A percentile compares a stretch with the other conserved stretches of the same genome.
phyloP scores from a whole-genome alignment of 768 basidiomycete genomes.

The Galerina sulciceps region DNA sequence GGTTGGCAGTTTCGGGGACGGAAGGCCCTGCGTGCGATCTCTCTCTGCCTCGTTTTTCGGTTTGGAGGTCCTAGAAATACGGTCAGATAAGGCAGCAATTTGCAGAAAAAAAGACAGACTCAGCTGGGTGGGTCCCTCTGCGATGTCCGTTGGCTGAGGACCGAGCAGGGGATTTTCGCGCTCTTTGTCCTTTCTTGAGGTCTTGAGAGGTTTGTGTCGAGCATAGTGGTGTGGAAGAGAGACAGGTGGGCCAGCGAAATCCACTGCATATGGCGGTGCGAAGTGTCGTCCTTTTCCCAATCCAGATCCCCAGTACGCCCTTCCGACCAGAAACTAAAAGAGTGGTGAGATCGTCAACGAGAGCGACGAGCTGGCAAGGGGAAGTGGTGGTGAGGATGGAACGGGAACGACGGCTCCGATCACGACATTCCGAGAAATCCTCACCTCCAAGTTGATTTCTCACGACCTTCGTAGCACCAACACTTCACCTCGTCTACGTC shows the following conservation, averaged over 20 bases:
- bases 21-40: conserved; percentile 30
- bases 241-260: conserved; percentile 14
- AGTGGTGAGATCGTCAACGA: no score
- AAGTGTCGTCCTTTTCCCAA: conserved; percentile 1
- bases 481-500: no score
- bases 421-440: no score
- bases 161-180: conserved; percentile 38
- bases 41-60: conserved; percentile 53
- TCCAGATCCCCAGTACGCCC: conserved; percentile 26
- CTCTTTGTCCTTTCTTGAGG: conserved; percentile 45
- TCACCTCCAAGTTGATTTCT: no score
- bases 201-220: conserved; percentile 26
- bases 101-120: conserved; percentile 32
- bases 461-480: no score
- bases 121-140: conserved; percentile 67
- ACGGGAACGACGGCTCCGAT: no score
- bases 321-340: no score
- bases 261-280: conserved; percentile 1
- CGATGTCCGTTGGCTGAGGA: conserved; percentile 49
- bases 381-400: no score
- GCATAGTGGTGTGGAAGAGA: conserved; percentile 28
- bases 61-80: conserved; percentile 42
- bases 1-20: conserved; percentile 32
- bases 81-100: conserved; percentile 8
- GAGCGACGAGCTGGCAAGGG: no score